These are phyloP conservation scores for Pleurostoma richardsiae DNA, from an alignment of 2,329 filamentous ascomycete genomes.

Conservation along the genomic window DNA sequence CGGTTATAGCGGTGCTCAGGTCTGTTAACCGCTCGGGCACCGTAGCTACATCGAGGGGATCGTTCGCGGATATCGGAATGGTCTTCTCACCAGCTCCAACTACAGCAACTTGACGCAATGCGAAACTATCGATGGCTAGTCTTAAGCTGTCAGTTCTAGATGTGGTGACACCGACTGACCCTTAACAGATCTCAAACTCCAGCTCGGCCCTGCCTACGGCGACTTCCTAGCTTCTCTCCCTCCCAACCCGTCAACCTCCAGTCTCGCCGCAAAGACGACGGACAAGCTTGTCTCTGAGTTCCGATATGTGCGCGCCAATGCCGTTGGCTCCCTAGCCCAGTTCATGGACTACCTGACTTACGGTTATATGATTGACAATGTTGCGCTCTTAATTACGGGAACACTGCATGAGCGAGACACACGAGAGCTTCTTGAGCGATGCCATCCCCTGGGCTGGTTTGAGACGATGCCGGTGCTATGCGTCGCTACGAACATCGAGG, in stretches of 20 bases:
- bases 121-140: constrained; percentile 89
- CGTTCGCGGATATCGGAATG: constrained; percentile 93
- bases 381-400: constrained; percentile 94
- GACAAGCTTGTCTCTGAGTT: constrained; percentile 98
- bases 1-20: neutral
- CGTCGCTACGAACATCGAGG: constrained; percentile 96
- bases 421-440: constrained; percentile 87
- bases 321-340: constrained; percentile 81
- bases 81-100: constrained; percentile 81
- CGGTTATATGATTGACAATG: constrained; percentile 99
- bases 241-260: constrained; percentile 93
- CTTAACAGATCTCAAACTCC: constrained; percentile 83
- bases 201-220: constrained; percentile 93
- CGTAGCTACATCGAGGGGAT: constrained; percentile 92
- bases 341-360: constrained; percentile 99
- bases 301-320: constrained; percentile 90
- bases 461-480: constrained; percentile 98
- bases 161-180: constrained; percentile 4
- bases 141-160: constrained; percentile 3
- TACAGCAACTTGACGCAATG: constrained; percentile 97
- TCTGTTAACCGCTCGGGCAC: constrained; percentile 10
- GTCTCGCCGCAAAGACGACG: constrained; percentile 89
- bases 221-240: constrained; percentile 92
- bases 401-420: constrained; percentile 97
- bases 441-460: constrained; percentile 97